Conservation (phyloP, 2,329 filamentous ascomycete genomes). For the Aspergillus pseudoterreus region DNA sequence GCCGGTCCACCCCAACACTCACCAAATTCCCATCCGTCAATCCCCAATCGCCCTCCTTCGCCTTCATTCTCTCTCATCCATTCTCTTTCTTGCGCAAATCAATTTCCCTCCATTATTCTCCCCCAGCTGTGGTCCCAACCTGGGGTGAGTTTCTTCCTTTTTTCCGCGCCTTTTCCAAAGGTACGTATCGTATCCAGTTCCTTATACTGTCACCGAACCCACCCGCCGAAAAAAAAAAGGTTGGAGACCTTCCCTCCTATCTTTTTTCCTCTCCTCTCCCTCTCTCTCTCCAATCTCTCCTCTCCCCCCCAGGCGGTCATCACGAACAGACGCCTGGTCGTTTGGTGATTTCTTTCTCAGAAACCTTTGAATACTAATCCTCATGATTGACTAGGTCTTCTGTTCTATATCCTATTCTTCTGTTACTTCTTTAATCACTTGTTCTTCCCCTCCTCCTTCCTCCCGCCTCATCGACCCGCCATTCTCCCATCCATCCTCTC, state of each 20-base stretch:
- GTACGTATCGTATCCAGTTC: neutral
- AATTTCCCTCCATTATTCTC: neutral
- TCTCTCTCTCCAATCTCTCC: neutral
- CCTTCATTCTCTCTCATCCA: slow-evolving; percentile 5
- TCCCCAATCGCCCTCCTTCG: slow-evolving; percentile 8
- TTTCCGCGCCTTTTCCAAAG: neutral
- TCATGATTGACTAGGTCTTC: neutral
- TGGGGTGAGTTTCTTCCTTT: slow-evolving; percentile 4
- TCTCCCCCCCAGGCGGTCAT: too few species aligned
- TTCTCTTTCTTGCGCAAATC: neutral
- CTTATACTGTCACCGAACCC: too few species aligned
- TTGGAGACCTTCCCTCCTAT: neutral
- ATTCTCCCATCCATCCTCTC: too few species aligned
- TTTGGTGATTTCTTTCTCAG: neutral
- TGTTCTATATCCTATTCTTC: slow-evolving; percentile 4
- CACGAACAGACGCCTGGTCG: neutral
- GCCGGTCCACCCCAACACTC: neutral
- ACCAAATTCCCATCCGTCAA: slow-evolving; percentile 1
- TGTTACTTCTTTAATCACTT: slow-evolving; percentile 3
- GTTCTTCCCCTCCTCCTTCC: slow-evolving; percentile 3
- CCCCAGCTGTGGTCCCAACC: neutral
- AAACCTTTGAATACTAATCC: neutral
- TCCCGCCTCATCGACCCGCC: neutral
- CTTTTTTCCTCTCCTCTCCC: neutral
- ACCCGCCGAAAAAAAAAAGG: neutral